Evolutionary conservation across 768 basidiomycete species (phyloP), one percentile per base, ranked within the genome.

Genomic region (Sporobolomyces roseus): DNA sequence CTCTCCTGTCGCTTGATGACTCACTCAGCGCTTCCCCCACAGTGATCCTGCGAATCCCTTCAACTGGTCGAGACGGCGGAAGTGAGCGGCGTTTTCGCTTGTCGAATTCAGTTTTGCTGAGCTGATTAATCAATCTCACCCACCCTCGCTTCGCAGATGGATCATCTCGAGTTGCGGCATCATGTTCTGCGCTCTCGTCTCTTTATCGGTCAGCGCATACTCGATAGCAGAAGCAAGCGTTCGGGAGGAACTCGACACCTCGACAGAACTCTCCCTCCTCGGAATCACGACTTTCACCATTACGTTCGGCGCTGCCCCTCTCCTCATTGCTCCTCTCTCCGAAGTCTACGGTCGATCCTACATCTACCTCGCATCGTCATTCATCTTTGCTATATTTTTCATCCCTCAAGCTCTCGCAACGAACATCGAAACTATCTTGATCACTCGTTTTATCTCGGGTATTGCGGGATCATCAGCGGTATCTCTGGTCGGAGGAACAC

Each of bases 401-500:
- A 51, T 75, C 1, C 66, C 65, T 1, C 50, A 66, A 59, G 79
- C 79, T 2, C 61, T 74, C 38, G 79, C 77, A 0, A 71, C 75
- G 51, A 80, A 79, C 63, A 76, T 79, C 33, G 68, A 70, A 5
- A 78, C 79, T 9, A 70, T 81, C 32, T 68, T 80, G 36, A 71
- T 79, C 6, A 72, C 73, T 17, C 75, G 80, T 0, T 77, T 80
- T 62, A 64, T 81, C 4, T 65, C 72, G 4, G 80, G 80, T 7
- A 66, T 71, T 7, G 76, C 78, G 1, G 81, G 79, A 1, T 75
- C 74, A 16, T 77, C 79, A 0, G 81, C 79, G 1, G 73, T 63
- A 12, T 62, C 63, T 1, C 61, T 81, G 35, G 80, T 81, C 4
- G 80, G 79, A 1, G 80, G 80, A 0, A 80, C 79, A 1, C 71